Percentiles rank a stretch among this genome's conserved stretches.
Conservation (phyloP, 257 asterid species). For the Apocynum venetum region DNA sequence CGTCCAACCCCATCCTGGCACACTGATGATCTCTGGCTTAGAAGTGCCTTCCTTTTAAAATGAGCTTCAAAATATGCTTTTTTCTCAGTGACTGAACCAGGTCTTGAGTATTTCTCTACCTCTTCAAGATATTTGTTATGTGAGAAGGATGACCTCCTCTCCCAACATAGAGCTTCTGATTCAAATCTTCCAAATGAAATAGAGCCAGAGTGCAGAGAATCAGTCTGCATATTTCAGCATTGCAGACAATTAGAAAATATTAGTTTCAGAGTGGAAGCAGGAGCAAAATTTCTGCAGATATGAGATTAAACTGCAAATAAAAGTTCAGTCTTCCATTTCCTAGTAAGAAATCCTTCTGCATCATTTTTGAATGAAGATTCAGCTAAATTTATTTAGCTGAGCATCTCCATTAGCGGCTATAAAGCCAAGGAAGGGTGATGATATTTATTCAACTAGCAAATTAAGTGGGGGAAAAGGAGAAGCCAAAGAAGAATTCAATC, state of each 20-base stretch:
- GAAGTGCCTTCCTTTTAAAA: constrained; percentile 51
- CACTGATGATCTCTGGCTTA: constrained; percentile 36
- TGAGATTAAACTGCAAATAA: background rate
- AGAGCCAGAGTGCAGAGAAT: constrained; percentile 64
- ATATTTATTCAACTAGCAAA: background rate
- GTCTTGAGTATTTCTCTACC: constrained; percentile 75
- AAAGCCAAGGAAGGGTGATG: background rate
- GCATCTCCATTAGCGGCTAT: background rate
- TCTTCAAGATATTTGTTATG: constrained; percentile 87
- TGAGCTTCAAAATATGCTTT: constrained; percentile 89
- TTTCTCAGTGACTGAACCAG: constrained; percentile 79
- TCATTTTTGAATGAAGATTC: background rate
- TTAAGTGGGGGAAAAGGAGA: background rate
- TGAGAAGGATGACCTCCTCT: constrained; percentile 77
- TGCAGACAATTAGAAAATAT: background rate
- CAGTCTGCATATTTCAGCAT: constrained; percentile 44
- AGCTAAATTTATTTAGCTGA: background rate
- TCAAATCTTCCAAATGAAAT: constrained; percentile 84
- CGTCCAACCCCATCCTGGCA: constrained; percentile 29
- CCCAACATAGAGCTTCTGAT: constrained; percentile 77
- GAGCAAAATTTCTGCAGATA: background rate
- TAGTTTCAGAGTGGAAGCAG: background rate
- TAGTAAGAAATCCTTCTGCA: background rate
- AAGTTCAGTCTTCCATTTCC: background rate
- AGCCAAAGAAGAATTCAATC: background rate